Evolutionary conservation across 495 filamentous ascomycete species (phyloP), one percentile per base, ranked within the genome.

Genomic region (Penicillium riverlandense): DNA sequence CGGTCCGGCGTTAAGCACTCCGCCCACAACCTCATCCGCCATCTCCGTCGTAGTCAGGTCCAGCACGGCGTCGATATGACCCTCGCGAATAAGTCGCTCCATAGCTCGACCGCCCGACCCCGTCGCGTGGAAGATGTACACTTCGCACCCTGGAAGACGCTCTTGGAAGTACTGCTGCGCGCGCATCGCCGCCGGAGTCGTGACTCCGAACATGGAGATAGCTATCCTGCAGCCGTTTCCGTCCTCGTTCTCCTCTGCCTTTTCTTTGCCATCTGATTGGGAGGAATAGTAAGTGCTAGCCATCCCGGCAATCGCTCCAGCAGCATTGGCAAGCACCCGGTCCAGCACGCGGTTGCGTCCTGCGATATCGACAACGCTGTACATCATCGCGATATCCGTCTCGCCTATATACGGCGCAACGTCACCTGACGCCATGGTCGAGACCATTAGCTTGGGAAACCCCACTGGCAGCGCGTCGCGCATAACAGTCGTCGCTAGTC

Each of bases 191-290:
- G 69, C 72, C 0, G 80, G 79, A 0, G 81, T 86, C 1, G 84
- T 88, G 8, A 88, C 82, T 8, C 83, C 84, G 52, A 86, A 88
- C 83, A 86, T 86, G 29, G 81, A 83, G 34, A 86, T 73, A 41
- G 41, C 7, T 12, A 22, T 28, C 44, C 27, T 8, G 61, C 43
- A 63, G 40, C 28, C 12, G 7, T 44, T 34, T 28, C 47, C 35
- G 6, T 37, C 35, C 8, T 41, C 36, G 10, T 41, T 9, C 12
- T 5, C 22, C 32, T 48, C 14, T 1, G 35, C 12, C 9, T 31
- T 37, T 10, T 14, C 15, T 22, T 22, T 22, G 22, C 4, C 22
- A 6, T 22, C 22, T 22, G 32, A 34, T 9, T 34, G 32, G 7
- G 10, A 34, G 9, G 32, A 34, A 34, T 34, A 53, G 41, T 77